phyloP scores from a whole-genome alignment of 2,329 filamentous ascomycete species.

The Fusarium gaditjirri region DNA sequence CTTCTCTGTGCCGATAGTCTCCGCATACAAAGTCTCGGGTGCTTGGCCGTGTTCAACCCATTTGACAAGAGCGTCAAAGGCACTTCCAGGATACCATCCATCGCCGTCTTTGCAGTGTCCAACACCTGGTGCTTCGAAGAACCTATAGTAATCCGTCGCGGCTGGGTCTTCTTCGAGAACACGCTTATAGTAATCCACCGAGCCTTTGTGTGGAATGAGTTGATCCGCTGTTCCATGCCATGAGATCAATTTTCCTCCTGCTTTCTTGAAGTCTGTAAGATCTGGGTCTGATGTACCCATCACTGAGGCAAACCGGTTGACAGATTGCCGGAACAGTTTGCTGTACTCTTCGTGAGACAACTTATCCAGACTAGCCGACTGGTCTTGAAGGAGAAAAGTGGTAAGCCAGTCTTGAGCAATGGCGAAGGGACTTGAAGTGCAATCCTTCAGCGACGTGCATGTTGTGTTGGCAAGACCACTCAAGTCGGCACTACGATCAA shows the following conservation, averaged over 20 bases:
- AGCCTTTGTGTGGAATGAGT: conserved; percentile 15
- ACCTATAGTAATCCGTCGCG: conserved; percentile 20
- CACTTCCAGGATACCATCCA: conserved; percentile 16
- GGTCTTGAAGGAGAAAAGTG: conserved; percentile 7
- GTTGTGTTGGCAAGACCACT: conserved; percentile 14
- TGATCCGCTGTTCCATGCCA: conserved; percentile 38
- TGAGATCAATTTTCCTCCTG: conserved; percentile 27
- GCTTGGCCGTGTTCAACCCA: conserved; percentile 28
- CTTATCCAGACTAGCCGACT: background rate
- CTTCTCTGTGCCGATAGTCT: background rate
- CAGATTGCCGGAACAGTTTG: conserved; percentile 13
- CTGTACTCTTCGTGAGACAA: background rate
- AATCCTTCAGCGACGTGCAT: background rate
- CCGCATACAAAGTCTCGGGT: conserved; percentile 22
- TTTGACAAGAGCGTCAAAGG: conserved; percentile 8
- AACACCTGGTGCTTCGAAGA: conserved; percentile 30
- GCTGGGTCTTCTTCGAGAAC: background rate
- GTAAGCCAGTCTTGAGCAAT: conserved; percentile 12
- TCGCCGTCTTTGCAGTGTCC: conserved; percentile 12
- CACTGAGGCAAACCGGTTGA: conserved; percentile 27
- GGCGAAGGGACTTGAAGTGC: conserved; percentile 6
- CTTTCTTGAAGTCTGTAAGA: conserved; percentile 20
- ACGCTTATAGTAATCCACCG: conserved; percentile 21
- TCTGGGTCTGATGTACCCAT: conserved; percentile 29
- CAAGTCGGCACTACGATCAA: conserved; percentile 1